Conservation (phyloP, 805 yeast genomes). For the Zygosaccharomyces bailii region DNA sequence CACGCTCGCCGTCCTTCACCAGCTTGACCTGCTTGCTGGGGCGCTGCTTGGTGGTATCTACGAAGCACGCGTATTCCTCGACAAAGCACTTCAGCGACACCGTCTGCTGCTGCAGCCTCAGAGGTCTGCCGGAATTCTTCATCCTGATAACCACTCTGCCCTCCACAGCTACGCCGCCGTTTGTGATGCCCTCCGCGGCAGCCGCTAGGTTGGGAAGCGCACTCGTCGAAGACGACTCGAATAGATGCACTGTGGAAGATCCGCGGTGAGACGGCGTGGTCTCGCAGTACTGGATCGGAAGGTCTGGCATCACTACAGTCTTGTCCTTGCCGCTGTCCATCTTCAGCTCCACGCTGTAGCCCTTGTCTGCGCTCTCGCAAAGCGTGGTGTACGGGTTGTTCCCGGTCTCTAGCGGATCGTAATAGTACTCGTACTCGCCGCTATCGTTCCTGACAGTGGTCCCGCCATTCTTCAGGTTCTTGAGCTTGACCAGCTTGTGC, state of each 20-base stretch:
- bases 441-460: slow-evolving; percentile 22
- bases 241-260: slow-evolving; percentile 10
- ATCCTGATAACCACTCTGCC: slow-evolving; percentile 12
- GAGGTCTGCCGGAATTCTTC: slow-evolving; percentile 9
- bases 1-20: slow-evolving; percentile 7
- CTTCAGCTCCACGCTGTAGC: slow-evolving; percentile 17
- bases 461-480: slow-evolving; percentile 20
- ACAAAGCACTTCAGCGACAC: slow-evolving; percentile 22
- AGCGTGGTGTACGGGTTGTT: slow-evolving; percentile 17
- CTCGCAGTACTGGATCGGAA: slow-evolving; percentile 11
- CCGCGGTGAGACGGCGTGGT: slow-evolving; percentile 8
- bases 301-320: slow-evolving; percentile 17
- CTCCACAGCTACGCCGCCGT: slow-evolving; percentile 12
- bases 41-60: slow-evolving; percentile 6
- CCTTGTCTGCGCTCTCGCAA: slow-evolving; percentile 12
- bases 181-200: background rate
- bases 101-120: slow-evolving; percentile 13
- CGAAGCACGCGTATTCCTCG: slow-evolving; percentile 18
- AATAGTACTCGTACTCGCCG: slow-evolving; percentile 18
- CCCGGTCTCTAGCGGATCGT: slow-evolving; percentile 17
- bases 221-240: slow-evolving; percentile 12
- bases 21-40: slow-evolving; percentile 7
- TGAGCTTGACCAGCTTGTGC: slow-evolving; percentile 16
- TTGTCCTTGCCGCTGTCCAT: slow-evolving; percentile 13
- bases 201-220: slow-evolving; percentile 8